Conservation (phyloP, 2,329 filamentous ascomycete genomes). For the Cercospora sojina region DNA sequence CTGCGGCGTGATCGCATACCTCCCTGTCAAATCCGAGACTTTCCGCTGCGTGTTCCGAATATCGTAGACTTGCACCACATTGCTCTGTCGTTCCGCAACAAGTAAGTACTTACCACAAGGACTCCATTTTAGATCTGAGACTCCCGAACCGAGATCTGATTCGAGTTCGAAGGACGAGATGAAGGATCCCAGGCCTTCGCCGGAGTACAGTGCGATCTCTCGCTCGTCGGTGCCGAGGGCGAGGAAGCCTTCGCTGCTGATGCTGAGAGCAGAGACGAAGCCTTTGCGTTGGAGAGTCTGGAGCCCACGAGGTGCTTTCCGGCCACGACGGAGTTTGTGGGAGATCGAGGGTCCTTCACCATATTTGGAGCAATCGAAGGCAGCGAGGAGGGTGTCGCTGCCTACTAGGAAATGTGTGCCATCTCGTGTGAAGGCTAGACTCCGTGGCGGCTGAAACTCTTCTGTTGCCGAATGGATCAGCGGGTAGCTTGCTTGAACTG, state of each 20-base stretch:
- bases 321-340: slow-evolving; percentile 41
- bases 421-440: slow-evolving; percentile 52
- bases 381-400: slow-evolving; percentile 52
- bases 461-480: slow-evolving; percentile 57
- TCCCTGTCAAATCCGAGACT: slow-evolving; percentile 50
- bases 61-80: slow-evolving; percentile 59
- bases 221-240: slow-evolving; percentile 59
- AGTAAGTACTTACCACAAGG: slow-evolving; percentile 59
- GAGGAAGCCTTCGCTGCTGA: slow-evolving; percentile 51
- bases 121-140: slow-evolving; percentile 59
- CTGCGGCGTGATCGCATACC: slow-evolving; percentile 53
- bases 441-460: slow-evolving; percentile 55
- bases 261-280: slow-evolving; percentile 53
- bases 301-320: slow-evolving; percentile 39
- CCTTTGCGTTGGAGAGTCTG: slow-evolving; percentile 55
- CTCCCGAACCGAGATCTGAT: slow-evolving; percentile 49
- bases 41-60: slow-evolving; percentile 54
- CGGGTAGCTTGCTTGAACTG: slow-evolving; percentile 54
- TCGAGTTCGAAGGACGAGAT: slow-evolving; percentile 49
- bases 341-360: slow-evolving; percentile 49
- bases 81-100: slow-evolving; percentile 57
- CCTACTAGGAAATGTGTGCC: slow-evolving; percentile 59
- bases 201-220: slow-evolving; percentile 57
- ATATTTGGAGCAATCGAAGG: slow-evolving; percentile 56
- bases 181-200: slow-evolving; percentile 49